A percentile compares a stretch with the other conserved stretches of the same genome.
Evolutionary conservation across 108 stramenopile genomes (phyloP).

Genomic region (Cyclotella kingstonii): DNA sequence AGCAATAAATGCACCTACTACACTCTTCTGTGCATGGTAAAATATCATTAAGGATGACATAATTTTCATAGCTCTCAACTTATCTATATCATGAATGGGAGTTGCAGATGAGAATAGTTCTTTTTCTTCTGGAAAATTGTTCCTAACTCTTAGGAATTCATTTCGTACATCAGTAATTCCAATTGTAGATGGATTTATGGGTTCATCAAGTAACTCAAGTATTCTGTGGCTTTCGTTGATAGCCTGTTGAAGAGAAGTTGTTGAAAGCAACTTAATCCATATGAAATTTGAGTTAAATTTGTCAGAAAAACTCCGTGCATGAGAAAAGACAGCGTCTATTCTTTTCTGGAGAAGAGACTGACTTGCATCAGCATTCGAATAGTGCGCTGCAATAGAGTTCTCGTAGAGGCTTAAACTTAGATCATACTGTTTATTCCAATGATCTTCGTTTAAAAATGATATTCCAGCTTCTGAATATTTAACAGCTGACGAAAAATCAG

Average conservation of each 20-base stretch:
- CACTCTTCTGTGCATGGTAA: conserved; percentile 1
- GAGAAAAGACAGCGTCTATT: conserved; percentile 15
- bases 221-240: conserved; percentile 11
- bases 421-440: conserved; percentile 23
- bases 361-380: conserved; percentile 5
- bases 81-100: conserved; percentile 8
- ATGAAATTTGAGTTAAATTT: conserved; percentile 18
- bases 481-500: conserved; percentile 12
- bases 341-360: neutral
- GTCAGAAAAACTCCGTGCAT: conserved; percentile 14
- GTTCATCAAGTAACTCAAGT: conserved; percentile 18
- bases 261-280: conserved; percentile 11
- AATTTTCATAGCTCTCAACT: conserved; percentile 19
- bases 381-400: conserved; percentile 1
- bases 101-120: conserved; percentile 3
- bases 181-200: conserved; percentile 21
- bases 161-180: neutral
- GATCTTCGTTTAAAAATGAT: conserved; percentile 3
- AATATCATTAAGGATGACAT: conserved; percentile 12
- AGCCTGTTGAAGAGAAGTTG: conserved; percentile 3
- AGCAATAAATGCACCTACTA: conserved; percentile 13
- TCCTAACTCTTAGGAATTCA: conserved; percentile 10
- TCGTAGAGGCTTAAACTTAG: conserved; percentile 12
- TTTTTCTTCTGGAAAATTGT: conserved; percentile 2
- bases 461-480: conserved; percentile 27